These are phyloP conservation scores for Ophiocordyceps sinensis DNA, from an alignment of 2,329 filamentous ascomycete genomes.

Conservation along the genomic window DNA sequence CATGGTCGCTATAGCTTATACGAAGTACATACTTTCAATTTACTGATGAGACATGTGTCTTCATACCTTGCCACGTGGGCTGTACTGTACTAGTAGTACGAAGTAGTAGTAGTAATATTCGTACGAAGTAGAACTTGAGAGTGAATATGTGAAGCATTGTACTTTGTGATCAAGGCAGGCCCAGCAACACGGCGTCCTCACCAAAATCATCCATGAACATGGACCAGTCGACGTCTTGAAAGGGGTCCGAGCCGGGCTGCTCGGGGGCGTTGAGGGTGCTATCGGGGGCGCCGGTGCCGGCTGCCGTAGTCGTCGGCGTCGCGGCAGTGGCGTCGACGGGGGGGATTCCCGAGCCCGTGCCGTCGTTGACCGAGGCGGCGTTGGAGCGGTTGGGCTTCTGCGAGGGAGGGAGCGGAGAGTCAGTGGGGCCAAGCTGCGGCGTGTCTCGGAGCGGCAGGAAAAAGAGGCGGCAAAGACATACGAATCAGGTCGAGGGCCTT, in stretches of 20 bases:
- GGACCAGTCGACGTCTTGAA: slow-evolving; percentile 34
- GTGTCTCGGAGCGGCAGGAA: neutral
- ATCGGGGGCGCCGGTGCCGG: neutral
- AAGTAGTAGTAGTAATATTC: too few relatives aligned
- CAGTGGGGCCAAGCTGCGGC: neutral
- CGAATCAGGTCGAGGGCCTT: slow-evolving; percentile 15
- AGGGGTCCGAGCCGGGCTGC: slow-evolving; percentile 15
- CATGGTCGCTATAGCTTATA: too few relatives aligned
- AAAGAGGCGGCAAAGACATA: slow-evolving; percentile 6
- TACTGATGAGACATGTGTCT: too few relatives aligned
- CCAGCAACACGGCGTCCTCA: slow-evolving; percentile 15
- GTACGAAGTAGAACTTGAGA: too few relatives aligned
- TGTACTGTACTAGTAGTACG: too few relatives aligned
- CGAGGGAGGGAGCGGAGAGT: neutral
- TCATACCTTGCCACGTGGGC: too few relatives aligned
- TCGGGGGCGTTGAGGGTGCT: slow-evolving; percentile 4
- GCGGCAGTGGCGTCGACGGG: too few relatives aligned
- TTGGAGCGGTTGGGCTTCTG: neutral
- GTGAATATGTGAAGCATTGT: too few relatives aligned
- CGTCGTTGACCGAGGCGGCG: neutral
- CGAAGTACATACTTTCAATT: too few relatives aligned
- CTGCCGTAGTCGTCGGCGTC: neutral
- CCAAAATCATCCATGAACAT: slow-evolving; percentile 36
- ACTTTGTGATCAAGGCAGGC: slow-evolving; percentile 8
- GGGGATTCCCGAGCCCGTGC: too few relatives aligned